phyloP scores from a whole-genome alignment of 2,329 filamentous ascomycete species.

The Phialocephala subalpina region DNA sequence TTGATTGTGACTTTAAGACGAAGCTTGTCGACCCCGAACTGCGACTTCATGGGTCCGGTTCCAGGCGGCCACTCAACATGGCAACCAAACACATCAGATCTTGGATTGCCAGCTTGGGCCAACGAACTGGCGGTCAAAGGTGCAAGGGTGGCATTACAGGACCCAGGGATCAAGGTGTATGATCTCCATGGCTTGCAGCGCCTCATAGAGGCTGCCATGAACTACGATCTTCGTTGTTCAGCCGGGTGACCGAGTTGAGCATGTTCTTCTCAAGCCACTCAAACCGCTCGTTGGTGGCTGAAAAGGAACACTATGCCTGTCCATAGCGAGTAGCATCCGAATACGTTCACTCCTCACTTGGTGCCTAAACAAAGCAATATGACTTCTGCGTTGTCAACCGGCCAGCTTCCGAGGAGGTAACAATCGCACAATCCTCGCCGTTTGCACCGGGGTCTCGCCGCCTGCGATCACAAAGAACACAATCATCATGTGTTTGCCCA shows the following conservation, averaged over 20 bases:
- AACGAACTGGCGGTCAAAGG: conserved; percentile 46
- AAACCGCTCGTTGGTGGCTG: conserved; percentile 28
- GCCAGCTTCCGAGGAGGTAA: conserved; percentile 18
- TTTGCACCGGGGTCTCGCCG: conserved; percentile 34
- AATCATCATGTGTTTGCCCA: conserved; percentile 29
- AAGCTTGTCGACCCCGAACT: conserved; percentile 31
- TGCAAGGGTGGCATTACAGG: conserved; percentile 35
- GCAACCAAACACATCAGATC: conserved; percentile 37
- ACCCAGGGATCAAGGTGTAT: conserved; percentile 40
- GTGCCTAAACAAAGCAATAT: conserved; percentile 41
- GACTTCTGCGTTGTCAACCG: conserved; percentile 36
- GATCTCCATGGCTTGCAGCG: conserved; percentile 46
- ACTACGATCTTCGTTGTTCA: conserved; percentile 43
- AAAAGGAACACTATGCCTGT: conserved; percentile 24
- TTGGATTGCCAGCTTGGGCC: conserved; percentile 34
- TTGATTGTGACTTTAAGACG: conserved; percentile 34
- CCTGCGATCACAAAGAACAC: conserved; percentile 31
- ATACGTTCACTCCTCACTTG: conserved; percentile 18
- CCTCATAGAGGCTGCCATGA: conserved; percentile 40
- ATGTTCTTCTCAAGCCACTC: conserved; percentile 31
- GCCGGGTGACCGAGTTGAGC: conserved; percentile 31
- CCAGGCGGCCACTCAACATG: conserved; percentile 33
- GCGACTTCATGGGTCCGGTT: conserved; percentile 10
- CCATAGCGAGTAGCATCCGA: conserved; percentile 15
- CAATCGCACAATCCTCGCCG: conserved; percentile 28